phyloP scores from a whole-genome alignment of 768 basidiomycete species.

The Albatrellus ellisii region DNA sequence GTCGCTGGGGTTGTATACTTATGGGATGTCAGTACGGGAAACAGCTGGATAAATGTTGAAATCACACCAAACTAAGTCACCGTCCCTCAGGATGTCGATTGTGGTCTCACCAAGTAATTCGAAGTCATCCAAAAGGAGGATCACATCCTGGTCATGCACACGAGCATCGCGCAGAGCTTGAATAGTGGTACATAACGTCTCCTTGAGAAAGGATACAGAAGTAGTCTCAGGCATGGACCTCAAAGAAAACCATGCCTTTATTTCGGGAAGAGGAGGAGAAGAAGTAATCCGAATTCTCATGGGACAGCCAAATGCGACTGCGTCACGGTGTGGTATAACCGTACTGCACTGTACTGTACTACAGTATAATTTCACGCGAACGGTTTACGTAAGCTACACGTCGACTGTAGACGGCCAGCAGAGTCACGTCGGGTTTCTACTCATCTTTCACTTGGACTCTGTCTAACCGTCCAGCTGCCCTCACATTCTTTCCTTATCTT shows the following conservation, averaged over 20 bases:
- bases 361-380: not conserved
- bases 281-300: constrained; percentile 12
- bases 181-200: constrained; percentile 5
- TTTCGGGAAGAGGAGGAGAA: constrained; percentile 3
- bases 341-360: not conserved
- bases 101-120: constrained; percentile 9
- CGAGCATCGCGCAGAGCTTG: constrained; percentile 7
- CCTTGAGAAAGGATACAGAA: constrained; percentile 5
- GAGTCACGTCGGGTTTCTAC: not conserved
- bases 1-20: not conserved
- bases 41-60: not conserved
- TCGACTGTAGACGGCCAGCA: not conserved
- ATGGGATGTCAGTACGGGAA: not conserved
- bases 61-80: constrained; percentile 11
- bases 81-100: constrained; percentile 10
- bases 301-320: not conserved
- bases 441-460: not conserved
- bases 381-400: not conserved
- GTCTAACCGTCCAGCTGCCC: not conserved
- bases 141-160: constrained; percentile 3
- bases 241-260: constrained; percentile 12
- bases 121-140: constrained; percentile 12
- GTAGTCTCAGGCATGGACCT: not conserved
- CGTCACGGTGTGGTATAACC: not conserved
- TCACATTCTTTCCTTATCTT: too few species aligned